Conservation (phyloP, 148 eudicot species). For the Fallopia convolvulus region DNA sequence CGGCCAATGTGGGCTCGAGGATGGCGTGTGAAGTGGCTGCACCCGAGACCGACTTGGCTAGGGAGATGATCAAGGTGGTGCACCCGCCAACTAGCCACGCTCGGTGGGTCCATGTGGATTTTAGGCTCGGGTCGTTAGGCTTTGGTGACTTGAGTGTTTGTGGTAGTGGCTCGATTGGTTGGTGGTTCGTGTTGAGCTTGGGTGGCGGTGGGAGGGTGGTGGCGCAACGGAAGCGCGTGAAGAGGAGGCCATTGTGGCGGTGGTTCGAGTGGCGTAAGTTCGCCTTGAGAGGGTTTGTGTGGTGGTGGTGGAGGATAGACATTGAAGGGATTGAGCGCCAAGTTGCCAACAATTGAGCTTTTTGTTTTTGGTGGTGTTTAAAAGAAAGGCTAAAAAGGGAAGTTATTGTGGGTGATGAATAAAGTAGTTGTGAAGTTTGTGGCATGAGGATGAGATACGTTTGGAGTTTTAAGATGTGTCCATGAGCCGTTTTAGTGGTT, state of each 20-base stretch:
- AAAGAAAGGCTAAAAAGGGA: neutral
- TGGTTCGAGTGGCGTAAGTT: constrained; percentile 1
- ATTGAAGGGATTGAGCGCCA: constrained; percentile 20
- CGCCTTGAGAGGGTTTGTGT: constrained; percentile 17
- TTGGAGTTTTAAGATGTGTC: constrained; percentile 7
- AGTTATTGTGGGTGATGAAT: neutral
- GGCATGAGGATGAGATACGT: constrained; percentile 2
- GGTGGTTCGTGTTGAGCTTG: constrained; percentile 11
- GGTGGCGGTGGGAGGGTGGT: constrained; percentile 24
- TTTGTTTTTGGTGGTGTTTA: neutral
- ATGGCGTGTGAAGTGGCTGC: constrained; percentile 37
- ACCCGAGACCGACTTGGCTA: constrained; percentile 34
- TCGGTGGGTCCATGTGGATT: constrained; percentile 70
- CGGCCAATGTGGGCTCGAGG: constrained; percentile 52
- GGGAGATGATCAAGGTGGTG: constrained; percentile 48
- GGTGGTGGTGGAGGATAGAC: constrained; percentile 50
- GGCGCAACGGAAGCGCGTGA: constrained; percentile 25
- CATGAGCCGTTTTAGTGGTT: neutral
- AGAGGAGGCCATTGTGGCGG: constrained; percentile 9
- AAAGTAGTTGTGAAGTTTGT: neutral
- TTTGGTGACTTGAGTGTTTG: constrained; percentile 10
- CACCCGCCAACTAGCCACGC: constrained; percentile 73
- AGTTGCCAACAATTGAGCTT: neutral
- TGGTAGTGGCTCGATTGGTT: constrained; percentile 15
- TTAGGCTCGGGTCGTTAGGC: constrained; percentile 42